Conservation (phyloP, 2,329 filamentous ascomycete species). For the Sclerotiophoma versabilis region DNA sequence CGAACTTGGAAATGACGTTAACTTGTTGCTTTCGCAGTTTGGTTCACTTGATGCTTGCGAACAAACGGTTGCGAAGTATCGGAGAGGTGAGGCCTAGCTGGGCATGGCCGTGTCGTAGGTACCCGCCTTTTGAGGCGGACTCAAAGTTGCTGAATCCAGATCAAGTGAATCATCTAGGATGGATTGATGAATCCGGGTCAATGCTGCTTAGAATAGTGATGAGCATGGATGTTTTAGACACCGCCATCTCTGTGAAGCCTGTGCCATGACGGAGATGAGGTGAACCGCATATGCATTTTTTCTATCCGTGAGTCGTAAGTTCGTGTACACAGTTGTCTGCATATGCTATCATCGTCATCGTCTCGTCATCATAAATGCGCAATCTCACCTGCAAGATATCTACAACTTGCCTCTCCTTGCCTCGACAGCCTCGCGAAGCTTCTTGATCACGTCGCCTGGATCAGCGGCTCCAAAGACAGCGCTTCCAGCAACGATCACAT, state of each 20-base stretch:
- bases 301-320: constrained; percentile 10
- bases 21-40: no score
- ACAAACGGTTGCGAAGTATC: neutral
- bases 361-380: neutral
- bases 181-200: neutral
- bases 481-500: constrained; percentile 96
- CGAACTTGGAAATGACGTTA: no score
- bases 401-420: constrained; percentile 55
- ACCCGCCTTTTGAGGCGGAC: neutral
- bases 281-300: constrained; percentile 12
- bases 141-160: neutral
- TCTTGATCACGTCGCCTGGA: constrained; percentile 83
- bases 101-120: neutral
- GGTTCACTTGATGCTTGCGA: neutral
- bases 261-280: neutral
- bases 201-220: neutral
- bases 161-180: neutral
- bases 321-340: neutral
- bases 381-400: constrained; percentile 5
- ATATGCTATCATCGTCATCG: constrained; percentile 1
- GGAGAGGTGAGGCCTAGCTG: neutral
- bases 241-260: neutral
- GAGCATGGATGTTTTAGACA: neutral
- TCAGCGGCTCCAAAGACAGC: constrained; percentile 94
- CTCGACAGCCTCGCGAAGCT: constrained; percentile 81